Conservation (phyloP, 768 basidiomycete species). For the Kondoa malvinella region DNA sequence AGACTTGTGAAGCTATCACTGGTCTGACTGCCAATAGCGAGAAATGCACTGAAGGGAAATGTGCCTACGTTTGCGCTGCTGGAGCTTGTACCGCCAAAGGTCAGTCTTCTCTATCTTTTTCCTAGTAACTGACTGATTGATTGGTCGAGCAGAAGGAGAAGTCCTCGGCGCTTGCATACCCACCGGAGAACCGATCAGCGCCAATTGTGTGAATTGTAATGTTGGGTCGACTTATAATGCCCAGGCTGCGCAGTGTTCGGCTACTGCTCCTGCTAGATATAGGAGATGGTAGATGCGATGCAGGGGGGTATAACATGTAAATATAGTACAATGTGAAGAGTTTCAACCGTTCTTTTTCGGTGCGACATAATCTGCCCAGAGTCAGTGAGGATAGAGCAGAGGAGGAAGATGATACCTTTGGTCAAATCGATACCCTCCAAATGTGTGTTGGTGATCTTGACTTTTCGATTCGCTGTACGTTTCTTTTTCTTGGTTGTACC, state of each 20-base stretch:
- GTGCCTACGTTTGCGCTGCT: no score
- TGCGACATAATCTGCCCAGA: background rate
- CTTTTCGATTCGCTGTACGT: conserved; percentile 53
- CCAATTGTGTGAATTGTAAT: no score
- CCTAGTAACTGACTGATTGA: no score
- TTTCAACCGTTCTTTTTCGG: background rate
- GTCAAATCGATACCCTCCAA: conserved; percentile 64
- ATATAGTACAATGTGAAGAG: background rate
- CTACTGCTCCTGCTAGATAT: background rate
- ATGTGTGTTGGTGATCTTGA: conserved; percentile 75
- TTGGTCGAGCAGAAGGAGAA: no score
- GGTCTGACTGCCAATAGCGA: no score
- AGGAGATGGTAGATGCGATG: background rate
- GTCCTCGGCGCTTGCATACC: no score
- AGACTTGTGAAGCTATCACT: no score
- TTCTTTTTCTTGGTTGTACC: conserved; percentile 62
- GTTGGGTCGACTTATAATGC: no score
- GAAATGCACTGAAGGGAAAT: no score
- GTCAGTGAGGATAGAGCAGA: background rate
- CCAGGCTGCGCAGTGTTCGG: background rate
- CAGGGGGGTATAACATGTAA: background rate
- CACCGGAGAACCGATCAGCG: no score
- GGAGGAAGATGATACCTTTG: conserved; percentile 32
- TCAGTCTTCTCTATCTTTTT: no score
- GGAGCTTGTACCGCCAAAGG: no score